Percentiles rank a stretch among this genome's conserved stretches.
phyloP scores from a whole-genome alignment of 176 grass and related monocot genomes.

The Eragrostis nindensis region DNA sequence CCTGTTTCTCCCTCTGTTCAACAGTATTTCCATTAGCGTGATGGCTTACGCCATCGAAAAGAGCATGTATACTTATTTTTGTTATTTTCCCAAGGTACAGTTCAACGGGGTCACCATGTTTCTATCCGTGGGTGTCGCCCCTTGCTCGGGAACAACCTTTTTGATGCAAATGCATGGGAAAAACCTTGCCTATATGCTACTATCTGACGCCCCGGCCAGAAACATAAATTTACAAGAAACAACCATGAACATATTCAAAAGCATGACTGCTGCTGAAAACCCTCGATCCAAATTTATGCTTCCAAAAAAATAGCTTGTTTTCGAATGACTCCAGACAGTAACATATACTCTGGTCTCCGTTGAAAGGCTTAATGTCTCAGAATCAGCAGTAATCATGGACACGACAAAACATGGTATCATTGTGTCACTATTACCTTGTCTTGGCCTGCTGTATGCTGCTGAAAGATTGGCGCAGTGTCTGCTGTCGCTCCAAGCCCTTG shows the following conservation, averaged over 20 bases:
- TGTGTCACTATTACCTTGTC: slow-evolving; percentile 55
- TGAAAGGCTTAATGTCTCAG: slow-evolving; percentile 5
- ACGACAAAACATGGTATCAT: slow-evolving; percentile 29
- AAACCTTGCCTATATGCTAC: slow-evolving; percentile 19
- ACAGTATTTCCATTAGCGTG: slow-evolving; percentile 30
- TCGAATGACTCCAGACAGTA: neutral
- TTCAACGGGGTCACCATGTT: slow-evolving; percentile 19
- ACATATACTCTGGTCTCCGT: slow-evolving; percentile 20
- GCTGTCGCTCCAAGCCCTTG: slow-evolving; percentile 42
- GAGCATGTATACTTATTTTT: no score
- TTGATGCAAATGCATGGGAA: neutral
- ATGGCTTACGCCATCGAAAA: slow-evolving; percentile 19
- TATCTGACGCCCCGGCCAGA: slow-evolving; percentile 6
- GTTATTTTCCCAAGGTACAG: slow-evolving; percentile 22
- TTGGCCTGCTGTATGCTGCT: slow-evolving; percentile 46
- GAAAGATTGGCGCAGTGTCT: slow-evolving; percentile 52
- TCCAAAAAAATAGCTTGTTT: neutral
- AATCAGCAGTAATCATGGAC: slow-evolving; percentile 17
- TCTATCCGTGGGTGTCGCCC: slow-evolving; percentile 11
- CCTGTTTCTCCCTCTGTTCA: slow-evolving; percentile 1
- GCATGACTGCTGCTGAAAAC: slow-evolving; percentile 19
- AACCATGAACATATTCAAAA: slow-evolving; percentile 5
- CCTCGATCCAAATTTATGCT: slow-evolving; percentile 21
- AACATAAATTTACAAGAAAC: slow-evolving; percentile 5
- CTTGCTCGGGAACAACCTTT: slow-evolving; percentile 7